Evolutionary conservation across 345 rosid species (phyloP), one percentile per base, ranked within the genome.

Genomic region (Salix brachista): DNA sequence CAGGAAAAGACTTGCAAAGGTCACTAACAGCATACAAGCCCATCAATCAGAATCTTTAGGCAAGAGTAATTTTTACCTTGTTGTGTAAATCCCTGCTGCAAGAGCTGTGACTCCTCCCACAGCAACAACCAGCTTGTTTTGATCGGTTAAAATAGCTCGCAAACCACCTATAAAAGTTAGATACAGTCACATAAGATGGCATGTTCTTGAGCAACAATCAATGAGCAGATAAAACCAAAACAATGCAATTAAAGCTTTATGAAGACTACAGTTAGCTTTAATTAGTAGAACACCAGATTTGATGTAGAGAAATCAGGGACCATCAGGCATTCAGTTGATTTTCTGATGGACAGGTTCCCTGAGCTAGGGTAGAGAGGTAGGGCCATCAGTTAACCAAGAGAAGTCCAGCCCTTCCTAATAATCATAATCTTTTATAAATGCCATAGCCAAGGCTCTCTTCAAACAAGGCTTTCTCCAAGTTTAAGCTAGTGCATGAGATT

Each of bases 41-140:
- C 65, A 36, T 28, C 8, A 19, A 61, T 44, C 30, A 14, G 56
- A 39, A n/a, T 28, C 28, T 48, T 46, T 18, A 69, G 8, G 23
- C 28, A 9, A 52, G 39, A 30, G 75, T 66, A 75, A 75, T 5
- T 62, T 78, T 80, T 81, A 93, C 99, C 99, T 90, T 56, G 99
- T 93, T 70, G 98, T 93, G 86, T 96, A 96, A 84, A 96, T 79
- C 61, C 99, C 99, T 21, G 98, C 98, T 34, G 99, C 99, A 72
- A 96, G 94, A 80, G 99, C 99, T 26, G 99, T 96, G 58, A 93
- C 82, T 76, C 99, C 98, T 52, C 98, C 99, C 80, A 96, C 98
- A 79, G 91, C 96, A 56, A 91, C 97, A 77, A 93, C 88, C 84
- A 96, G 83, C 94, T 96, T 96, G 80, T 92, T 90, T 85, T 96